These are phyloP conservation scores for Peronospora belbahrii DNA, from an alignment of 352 stramenopile genomes.

Conservation along the genomic window DNA sequence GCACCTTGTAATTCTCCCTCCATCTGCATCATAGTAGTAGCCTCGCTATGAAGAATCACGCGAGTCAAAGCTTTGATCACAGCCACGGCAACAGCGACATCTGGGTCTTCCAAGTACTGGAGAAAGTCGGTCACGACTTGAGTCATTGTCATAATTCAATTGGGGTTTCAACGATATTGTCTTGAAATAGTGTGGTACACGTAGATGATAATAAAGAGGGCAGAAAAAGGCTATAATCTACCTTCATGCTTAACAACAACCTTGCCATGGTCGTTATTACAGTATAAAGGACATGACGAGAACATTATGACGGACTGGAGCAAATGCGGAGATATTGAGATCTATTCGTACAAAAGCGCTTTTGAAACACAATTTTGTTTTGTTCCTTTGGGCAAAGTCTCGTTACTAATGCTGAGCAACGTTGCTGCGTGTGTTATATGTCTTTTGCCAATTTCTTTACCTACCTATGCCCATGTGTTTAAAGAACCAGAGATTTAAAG, in stretches of 20 bases:
- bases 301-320: not conserved
- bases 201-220: no score
- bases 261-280: no score
- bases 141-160: no score
- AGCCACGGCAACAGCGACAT: conserved; percentile 87
- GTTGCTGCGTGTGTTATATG: not conserved
- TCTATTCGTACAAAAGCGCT: no score
- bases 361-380: no score
- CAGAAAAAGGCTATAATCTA: no score
- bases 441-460: not conserved
- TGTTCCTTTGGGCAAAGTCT: no score
- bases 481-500: conserved; percentile 86
- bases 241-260: no score
- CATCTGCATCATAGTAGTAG: conserved; percentile 95
- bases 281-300: no score
- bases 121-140: conserved; percentile 68
- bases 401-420: not conserved
- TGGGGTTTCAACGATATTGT: no score
- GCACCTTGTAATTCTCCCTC: conserved; percentile 88
- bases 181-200: not conserved
- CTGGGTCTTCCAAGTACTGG: conserved; percentile 58
- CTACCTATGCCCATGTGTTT: conserved; percentile 36
- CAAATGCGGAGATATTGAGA: no score
- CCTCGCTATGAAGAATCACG: conserved; percentile 85
- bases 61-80: conserved; percentile 91